Evolutionary conservation across 176 grass and related monocot species (phyloP), one percentile per base, ranked within the genome.

Genomic region (Tillandsia fasciculata): DNA sequence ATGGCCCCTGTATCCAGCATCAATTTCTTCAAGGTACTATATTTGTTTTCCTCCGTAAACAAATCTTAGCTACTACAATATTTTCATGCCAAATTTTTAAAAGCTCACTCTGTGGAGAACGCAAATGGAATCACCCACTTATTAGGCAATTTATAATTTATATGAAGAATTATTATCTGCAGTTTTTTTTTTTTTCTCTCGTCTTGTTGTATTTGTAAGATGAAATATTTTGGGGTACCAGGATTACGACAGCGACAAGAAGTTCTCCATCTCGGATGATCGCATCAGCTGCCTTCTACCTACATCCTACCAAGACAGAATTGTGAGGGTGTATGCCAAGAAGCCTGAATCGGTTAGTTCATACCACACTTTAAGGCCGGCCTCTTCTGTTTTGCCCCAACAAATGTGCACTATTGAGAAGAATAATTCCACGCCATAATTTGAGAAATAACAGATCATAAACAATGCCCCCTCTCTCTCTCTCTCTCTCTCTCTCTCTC

Each of bases 1-100:
- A 49, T 75, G 26, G 48, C 8, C 52, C 26, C 20, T 72, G 9
- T 48, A 52, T 83, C 26, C 68, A 96, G 93, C 74, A 89, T 96
- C 79, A 92, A 89, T 64, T 96, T 96, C 82, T 96, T 90, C 72
- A 92, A 92, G 93, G 93, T 96, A 89, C 33, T 42, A 42, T 42
- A 77, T 12, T 61, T 53, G 18, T 65, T 67, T 27, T 64, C 27
- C 70, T 61, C 33, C n/a, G 63, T 70, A 69, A 7, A 27, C 47
- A 49, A 61, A 61, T 11, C 20, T 65, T 63, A 58, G 69, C 53
- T 63, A 20, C 49, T 68, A 12, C 49, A 23, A 20, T n/a, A 2
- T 73, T 33, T 56, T 79, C 12, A 2, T 42, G 18, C 14, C 59
- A 64, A 6, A 4, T 42, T 59, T 59, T 8, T 5, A 10, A 20